These are phyloP conservation scores for Zalaria obscura DNA, from an alignment of 2,329 filamentous ascomycete species.

Conservation along the genomic window DNA sequence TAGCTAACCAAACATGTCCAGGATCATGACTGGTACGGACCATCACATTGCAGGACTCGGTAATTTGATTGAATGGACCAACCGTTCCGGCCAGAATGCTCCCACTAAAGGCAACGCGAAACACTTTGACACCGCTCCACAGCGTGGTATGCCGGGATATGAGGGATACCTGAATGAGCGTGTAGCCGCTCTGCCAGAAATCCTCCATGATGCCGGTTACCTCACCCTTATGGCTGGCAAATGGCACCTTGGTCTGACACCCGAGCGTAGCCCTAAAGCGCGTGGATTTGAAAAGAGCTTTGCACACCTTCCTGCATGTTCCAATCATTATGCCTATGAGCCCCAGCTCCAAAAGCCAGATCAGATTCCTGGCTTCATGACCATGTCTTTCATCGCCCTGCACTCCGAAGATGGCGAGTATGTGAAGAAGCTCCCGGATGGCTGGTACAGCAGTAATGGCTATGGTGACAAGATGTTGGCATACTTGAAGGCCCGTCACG, in stretches of 20 bases:
- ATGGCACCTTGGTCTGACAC: slow-evolving; percentile 47
- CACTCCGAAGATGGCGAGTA: slow-evolving; percentile 25
- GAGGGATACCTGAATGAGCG: slow-evolving; percentile 49
- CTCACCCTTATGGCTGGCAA: slow-evolving; percentile 48
- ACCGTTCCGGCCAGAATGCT: slow-evolving; percentile 38
- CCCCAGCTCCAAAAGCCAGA: slow-evolving; percentile 26
- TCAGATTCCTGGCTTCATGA: slow-evolving; percentile 25
- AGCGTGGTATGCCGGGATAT: slow-evolving; percentile 45
- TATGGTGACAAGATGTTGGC: slow-evolving; percentile 25
- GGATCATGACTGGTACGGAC: slow-evolving; percentile 49
- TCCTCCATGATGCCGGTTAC: slow-evolving; percentile 45
- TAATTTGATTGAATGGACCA: slow-evolving; percentile 45
- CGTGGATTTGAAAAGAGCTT: slow-evolving; percentile 47
- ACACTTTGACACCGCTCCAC: slow-evolving; percentile 36
- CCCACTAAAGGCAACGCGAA: slow-evolving; percentile 31
- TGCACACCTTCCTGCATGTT: slow-evolving; percentile 46
- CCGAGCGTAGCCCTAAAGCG: slow-evolving; percentile 39
- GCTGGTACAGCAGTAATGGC: slow-evolving; percentile 24
- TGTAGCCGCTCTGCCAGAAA: slow-evolving; percentile 43
- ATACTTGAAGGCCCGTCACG: slow-evolving; percentile 21
- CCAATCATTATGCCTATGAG: slow-evolving; percentile 42
- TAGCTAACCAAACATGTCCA: not conserved
- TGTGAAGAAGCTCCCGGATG: slow-evolving; percentile 22
- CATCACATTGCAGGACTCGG: slow-evolving; percentile 46
- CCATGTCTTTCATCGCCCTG: slow-evolving; percentile 25